Base-by-base conservation (phyloP, 257 asterid species). In the Perilla frutescens region DNA sequence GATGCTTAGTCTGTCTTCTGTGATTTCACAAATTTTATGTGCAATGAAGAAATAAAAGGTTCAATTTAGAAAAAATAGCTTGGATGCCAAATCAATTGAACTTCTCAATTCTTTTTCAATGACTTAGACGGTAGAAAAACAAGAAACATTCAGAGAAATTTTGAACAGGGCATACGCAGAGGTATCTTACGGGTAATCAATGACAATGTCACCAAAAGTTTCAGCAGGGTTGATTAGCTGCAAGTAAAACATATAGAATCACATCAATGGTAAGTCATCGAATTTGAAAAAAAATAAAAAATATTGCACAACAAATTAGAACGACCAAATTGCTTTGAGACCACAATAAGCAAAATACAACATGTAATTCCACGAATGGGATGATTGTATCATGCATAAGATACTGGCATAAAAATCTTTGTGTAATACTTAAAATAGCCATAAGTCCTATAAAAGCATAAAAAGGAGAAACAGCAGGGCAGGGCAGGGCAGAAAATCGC, bases 141-240 rank as follows among this genome's bases (percentile, higher is more conserved):
- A 51, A 76, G 50, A 31, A 60, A 29, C 63, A 70, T 58, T 13
- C 5, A 77, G 63, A 45, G 39, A 15, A 32, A 55, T 36, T 47
- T 43, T 43, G 39, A 7, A 70, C 37, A 74, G 36, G 61, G 80
- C 40, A 74, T 14, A 66, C 76, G 74, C 36, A 75, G 81, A 81
- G 69, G 68, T 58, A 71, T 86, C 99, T 92, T 89, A 95, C 98
- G 98, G 96, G 80, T 94, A 94, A 81, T 94, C 99, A 81, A 94
- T 94, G 74, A 91, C 97, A 68, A 94, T 95, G 84, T 95, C 98
- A n/a, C 99, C 99, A 84, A 95, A 95, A 65, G 99, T 95, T 84
- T 95, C 99, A 75, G 99, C 98, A 65, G 98, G 99, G 76, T 95
- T 95, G 86, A 95, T 86, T 66, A 89, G 47, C 99, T 95, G 97